These are phyloP conservation scores for Leishmania lainsoni DNA, from an alignment of 208 protist species.

Conservation along the genomic window DNA sequence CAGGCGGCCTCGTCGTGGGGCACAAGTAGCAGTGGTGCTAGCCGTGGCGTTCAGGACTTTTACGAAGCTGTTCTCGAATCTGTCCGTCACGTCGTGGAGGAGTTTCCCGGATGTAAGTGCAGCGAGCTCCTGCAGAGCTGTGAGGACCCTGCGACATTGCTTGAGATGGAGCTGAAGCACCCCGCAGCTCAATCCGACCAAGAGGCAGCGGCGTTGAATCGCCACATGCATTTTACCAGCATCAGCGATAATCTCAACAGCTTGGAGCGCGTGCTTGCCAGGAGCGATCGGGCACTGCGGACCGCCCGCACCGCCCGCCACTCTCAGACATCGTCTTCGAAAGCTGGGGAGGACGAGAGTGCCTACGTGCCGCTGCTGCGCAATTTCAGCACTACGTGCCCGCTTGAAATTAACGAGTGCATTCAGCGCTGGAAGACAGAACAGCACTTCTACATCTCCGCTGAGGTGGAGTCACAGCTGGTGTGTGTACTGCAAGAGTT, in stretches of 20 bases:
- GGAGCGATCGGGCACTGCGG: constrained; percentile 19
- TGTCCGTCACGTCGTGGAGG: constrained; percentile 60
- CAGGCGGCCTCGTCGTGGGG: constrained; percentile 14
- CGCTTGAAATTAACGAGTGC: constrained; percentile 22
- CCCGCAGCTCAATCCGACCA: constrained; percentile 19
- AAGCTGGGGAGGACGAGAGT: constrained; percentile 15
- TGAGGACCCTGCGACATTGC: constrained; percentile 15
- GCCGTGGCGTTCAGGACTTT: constrained; percentile 39
- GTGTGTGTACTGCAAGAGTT: constrained; percentile 15
- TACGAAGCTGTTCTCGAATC: constrained; percentile 61
- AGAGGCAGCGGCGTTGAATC: constrained; percentile 16
- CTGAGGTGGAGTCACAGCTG: constrained; percentile 23
- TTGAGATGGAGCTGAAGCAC: constrained; percentile 24
- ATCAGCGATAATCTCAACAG: constrained; percentile 36
- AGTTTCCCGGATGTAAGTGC: constrained; percentile 65
- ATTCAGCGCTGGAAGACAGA: constrained; percentile 26
- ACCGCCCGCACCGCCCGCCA: constrained; percentile 26
- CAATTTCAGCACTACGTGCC: constrained; percentile 14
- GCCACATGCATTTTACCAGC: constrained; percentile 19
- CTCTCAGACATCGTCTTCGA: neutral
- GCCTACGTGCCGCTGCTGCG: constrained; percentile 28
- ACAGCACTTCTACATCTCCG: constrained; percentile 22
- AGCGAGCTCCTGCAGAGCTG: constrained; percentile 69
- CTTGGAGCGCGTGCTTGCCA: constrained; percentile 29
- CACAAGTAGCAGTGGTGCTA: constrained; percentile 2